Evolutionary conservation across 2,329 filamentous ascomycete species (phyloP).

Genomic region (Alternaria dauci): DNA sequence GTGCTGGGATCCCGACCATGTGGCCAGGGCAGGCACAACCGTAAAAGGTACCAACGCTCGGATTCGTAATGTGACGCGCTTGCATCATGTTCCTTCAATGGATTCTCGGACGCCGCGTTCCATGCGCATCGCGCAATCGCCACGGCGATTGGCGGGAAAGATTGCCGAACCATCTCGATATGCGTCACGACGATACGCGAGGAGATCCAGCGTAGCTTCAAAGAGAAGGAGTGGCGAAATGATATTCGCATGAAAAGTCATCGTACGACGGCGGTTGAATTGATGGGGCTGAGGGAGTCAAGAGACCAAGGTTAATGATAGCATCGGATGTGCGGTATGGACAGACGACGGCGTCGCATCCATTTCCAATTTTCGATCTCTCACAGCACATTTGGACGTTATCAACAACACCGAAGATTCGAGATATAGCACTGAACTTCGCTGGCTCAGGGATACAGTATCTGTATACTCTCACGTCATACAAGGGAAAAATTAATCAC

Average conservation of each 20-base stretch:
- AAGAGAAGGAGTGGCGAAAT: conserved; percentile 1
- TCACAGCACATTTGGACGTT: neutral
- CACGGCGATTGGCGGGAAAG: neutral
- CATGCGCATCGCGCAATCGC: neutral
- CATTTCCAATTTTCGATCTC: neutral
- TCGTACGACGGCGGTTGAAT: neutral
- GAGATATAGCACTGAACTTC: neutral
- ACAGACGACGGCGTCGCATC: neutral
- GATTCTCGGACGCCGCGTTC: neutral
- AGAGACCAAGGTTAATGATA: neutral
- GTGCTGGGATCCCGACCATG: conserved; percentile 2
- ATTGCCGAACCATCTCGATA: neutral
- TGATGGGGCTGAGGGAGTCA: neutral
- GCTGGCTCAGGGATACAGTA: neutral
- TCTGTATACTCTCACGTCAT: no score
- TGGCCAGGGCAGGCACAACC: neutral
- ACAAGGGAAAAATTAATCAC: no score
- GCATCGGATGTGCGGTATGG: neutral
- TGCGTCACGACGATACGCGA: neutral
- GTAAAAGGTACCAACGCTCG: conserved; percentile 1
- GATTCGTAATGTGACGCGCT: neutral
- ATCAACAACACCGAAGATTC: neutral
- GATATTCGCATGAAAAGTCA: neutral
- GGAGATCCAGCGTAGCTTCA: neutral
- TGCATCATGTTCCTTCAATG: conserved; percentile 7